These are phyloP conservation scores for Diutina mesorugosa DNA, from an alignment of 1,139 yeast species.

Conservation along the genomic window DNA sequence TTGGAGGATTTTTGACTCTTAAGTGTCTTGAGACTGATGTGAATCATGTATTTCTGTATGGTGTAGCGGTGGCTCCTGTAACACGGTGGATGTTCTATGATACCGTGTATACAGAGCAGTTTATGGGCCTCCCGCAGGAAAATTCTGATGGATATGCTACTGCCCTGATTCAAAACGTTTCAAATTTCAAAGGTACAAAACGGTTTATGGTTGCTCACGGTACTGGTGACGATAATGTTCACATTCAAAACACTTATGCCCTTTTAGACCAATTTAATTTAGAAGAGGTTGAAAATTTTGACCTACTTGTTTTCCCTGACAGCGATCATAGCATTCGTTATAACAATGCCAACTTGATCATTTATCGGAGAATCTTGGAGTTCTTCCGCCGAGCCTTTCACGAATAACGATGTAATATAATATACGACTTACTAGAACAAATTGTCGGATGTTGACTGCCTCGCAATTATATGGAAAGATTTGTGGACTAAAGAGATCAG, in stretches of 20 bases:
- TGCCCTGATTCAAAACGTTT: constrained; percentile 40
- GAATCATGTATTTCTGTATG: constrained; percentile 47
- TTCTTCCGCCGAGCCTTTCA: constrained; percentile 46
- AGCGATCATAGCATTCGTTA: constrained; percentile 60
- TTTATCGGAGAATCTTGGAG: constrained; percentile 48
- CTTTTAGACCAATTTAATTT: constrained; percentile 50
- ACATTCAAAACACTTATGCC: constrained; percentile 58
- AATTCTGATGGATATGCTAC: constrained; percentile 44
- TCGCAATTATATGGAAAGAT: too few species aligned
- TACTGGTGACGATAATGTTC: constrained; percentile 75
- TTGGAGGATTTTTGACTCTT: constrained; percentile 68
- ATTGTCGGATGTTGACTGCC: too few species aligned
- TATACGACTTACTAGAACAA: too few species aligned
- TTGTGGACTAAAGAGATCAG: too few species aligned
- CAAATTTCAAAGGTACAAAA: constrained; percentile 32
- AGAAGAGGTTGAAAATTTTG: constrained; percentile 52
- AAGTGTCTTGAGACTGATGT: constrained; percentile 60
- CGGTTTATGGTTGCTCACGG: constrained; percentile 68
- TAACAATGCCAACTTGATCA: constrained; percentile 57
- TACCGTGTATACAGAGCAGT: constrained; percentile 67
- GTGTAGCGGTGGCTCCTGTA: constrained; percentile 72
- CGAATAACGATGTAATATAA: not conserved
- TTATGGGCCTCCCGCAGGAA: constrained; percentile 57
- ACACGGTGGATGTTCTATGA: constrained; percentile 70
- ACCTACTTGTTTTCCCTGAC: constrained; percentile 67